Evolutionary conservation across 345 rosid genomes (phyloP), one percentile per base, ranked within the genome.

Genomic region (Populus simonii): DNA sequence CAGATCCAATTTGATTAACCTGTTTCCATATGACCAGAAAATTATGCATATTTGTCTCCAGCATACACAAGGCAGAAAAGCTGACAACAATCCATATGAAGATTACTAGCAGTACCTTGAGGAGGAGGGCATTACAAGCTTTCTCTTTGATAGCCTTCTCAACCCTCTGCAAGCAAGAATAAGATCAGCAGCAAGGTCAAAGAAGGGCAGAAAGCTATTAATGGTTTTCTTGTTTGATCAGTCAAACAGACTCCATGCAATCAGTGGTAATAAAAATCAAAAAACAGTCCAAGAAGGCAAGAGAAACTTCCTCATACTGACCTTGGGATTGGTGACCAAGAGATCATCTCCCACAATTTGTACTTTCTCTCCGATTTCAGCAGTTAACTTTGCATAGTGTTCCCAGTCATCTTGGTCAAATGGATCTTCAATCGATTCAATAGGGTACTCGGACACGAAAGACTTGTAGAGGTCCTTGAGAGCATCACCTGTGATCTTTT

Each of bases 391-490:
- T 75, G 82, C 38, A 70, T 88, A 86, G 80, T 88, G 88, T 75
- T 80, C 92, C 94, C 92, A 89, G 82, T 88, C 92, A 79, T 91
- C 94, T 80, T 91, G 91, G 82, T 89, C 92, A 75, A 89, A 91
- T 73, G 92, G 94, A 65, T 91, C 94, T 79, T 91, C 94, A 72
- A 91, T 88, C 45, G 90, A 89, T 33, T 87, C 90, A 76, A 89
- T 87, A 27, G 94, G 91, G 81, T 89, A 88, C 67, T 89, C 90
- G 5, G 87, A 9, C 36, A 79, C 87, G 29, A 89, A 89, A 10
- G 91, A 88, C 88, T 86, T 89, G 83, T 87, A 89, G 35, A 91
- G 83, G 81, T 91, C 86, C 82, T 88, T 89, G 68, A 91, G 83
- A 43, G 86, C 77, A 29, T 88, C 90, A n/a, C 94, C 91, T 3